Evolutionary conservation across 306 rosid species (phyloP).

Genomic region (Castanea sativa): DNA sequence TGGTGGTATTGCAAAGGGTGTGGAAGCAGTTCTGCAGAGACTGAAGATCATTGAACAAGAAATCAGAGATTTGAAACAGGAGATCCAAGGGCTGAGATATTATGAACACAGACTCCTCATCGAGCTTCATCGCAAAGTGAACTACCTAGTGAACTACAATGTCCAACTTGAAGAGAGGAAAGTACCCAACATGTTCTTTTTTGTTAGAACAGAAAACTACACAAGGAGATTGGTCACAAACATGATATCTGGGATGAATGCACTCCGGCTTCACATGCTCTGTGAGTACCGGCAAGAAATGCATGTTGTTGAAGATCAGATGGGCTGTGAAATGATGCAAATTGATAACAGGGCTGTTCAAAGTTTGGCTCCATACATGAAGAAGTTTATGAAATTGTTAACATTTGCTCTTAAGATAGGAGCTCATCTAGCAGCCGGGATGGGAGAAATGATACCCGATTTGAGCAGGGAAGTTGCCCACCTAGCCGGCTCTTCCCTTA

Average conservation of each 20-base stretch:
- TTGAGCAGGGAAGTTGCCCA: slow-evolving; percentile 87
- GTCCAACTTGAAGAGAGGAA: slow-evolving; percentile 89
- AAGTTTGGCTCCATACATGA: slow-evolving; percentile 84
- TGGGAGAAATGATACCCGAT: slow-evolving; percentile 96
- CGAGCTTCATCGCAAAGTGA: slow-evolving; percentile 82
- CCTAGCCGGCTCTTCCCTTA: slow-evolving; percentile 68
- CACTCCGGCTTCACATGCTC: slow-evolving; percentile 88
- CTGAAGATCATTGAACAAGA: slow-evolving; percentile 95
- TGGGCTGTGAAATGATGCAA: slow-evolving; percentile 89
- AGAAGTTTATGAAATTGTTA: slow-evolving; percentile 79
- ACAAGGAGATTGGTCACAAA: slow-evolving; percentile 75
- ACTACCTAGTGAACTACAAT: slow-evolving; percentile 76
- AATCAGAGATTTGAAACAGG: slow-evolving; percentile 92
- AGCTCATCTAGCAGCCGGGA: slow-evolving; percentile 92
- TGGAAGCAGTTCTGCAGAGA: slow-evolving; percentile 80
- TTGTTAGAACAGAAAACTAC: slow-evolving; percentile 82
- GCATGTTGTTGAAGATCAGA: slow-evolving; percentile 93
- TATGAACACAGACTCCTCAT: slow-evolving; percentile 83
- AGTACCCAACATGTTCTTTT: slow-evolving; percentile 89
- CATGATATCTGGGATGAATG: slow-evolving; percentile 79
- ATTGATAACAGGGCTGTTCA: slow-evolving; percentile 75
- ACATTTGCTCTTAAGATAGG: slow-evolving; percentile 91
- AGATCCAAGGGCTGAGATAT: slow-evolving; percentile 88
- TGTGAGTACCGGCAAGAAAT: slow-evolving; percentile 82
- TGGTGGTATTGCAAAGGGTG: slow-evolving; percentile 97